Evolutionary conservation across 1,284 basidiomycete species (phyloP), one percentile per base, ranked within the genome.

Genomic region (Ganoderma leucocontextum): DNA sequence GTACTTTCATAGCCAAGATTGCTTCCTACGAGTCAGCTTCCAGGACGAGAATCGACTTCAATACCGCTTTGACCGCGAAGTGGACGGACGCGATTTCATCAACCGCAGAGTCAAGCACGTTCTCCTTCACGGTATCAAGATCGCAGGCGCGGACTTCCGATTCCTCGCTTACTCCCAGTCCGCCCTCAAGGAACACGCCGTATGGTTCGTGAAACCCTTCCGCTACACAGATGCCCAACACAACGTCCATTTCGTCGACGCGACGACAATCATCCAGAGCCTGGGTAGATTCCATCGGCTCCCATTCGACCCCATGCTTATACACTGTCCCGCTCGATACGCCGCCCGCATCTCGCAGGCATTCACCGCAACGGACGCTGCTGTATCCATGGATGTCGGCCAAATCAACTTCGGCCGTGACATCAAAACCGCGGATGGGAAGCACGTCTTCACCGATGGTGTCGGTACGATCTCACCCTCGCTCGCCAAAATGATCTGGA

Each of bases 311-410:
- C 74, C 64, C 17, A 72, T 75, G 0, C 80, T 91, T 9, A 85
- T 85, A n/a, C 79, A 79, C 60, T 91, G 88, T 69, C 91, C 91
- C 2, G 91, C 91, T 35, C 84, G 90, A 57, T 92, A 90, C 77
- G 91, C 86, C 4, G 91, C 92, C 9, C 82, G 91, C 19, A 83
- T 93, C 38, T 89, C 90, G 2, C 90, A 91, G 75, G 90, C 89
- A 0, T 93, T 93, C 76, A 92, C 91, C 0, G 85, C 91, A 0
- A 93, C 91, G 0, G 89, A 91, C 71, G 82, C 85, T 3, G 85
- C 87, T 0, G 81, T 90, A 17, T 74, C 82, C 25, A 81, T 89
- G 15, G 80, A 84, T 35, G 82, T 85, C 1, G 87, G 88, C 57
- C 85, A 91, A 71, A 82, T 92, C 10, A 64, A 84, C 3, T 13